Evolutionary conservation across 306 rosid species (phyloP).

Genomic region (Arachis hypogaea): DNA sequence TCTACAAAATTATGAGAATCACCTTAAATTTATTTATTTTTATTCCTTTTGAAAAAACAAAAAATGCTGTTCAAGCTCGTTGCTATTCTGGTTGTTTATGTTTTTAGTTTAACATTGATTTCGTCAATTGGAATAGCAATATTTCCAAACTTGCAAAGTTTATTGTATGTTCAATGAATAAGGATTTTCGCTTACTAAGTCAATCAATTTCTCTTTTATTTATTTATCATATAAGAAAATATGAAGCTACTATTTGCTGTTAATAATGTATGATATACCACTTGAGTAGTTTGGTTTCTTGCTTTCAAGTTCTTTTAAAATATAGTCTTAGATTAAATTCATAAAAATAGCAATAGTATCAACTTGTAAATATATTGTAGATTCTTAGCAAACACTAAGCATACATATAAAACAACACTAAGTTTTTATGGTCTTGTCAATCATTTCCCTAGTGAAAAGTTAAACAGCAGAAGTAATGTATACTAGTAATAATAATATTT

Average conservation of each 20-base stretch:
- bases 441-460: not conserved
- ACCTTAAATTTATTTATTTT: not conserved
- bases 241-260: slow-evolving; percentile 2
- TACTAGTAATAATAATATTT: not conserved
- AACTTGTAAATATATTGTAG: not conserved
- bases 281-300: slow-evolving; percentile 1
- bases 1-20: not conserved
- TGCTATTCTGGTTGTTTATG: slow-evolving; percentile 17
- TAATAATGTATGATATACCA: not conserved
- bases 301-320: not conserved
- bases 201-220: slow-evolving; percentile 4
- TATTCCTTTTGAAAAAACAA: not conserved
- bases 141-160: not conserved
- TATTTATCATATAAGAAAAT: not conserved
- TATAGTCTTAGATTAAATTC: not conserved
- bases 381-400: not conserved
- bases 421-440: not conserved
- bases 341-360: not conserved
- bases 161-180: slow-evolving; percentile 5
- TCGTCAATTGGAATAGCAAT: slow-evolving; percentile 9
- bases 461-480: not conserved
- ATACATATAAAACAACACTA: not conserved
- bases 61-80: slow-evolving; percentile 2
- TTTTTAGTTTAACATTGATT: not conserved
- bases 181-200: slow-evolving; percentile 6